Base-by-base conservation (phyloP, 2,329 filamentous ascomycete genomes). In the Sporothrix globosa region DNA sequence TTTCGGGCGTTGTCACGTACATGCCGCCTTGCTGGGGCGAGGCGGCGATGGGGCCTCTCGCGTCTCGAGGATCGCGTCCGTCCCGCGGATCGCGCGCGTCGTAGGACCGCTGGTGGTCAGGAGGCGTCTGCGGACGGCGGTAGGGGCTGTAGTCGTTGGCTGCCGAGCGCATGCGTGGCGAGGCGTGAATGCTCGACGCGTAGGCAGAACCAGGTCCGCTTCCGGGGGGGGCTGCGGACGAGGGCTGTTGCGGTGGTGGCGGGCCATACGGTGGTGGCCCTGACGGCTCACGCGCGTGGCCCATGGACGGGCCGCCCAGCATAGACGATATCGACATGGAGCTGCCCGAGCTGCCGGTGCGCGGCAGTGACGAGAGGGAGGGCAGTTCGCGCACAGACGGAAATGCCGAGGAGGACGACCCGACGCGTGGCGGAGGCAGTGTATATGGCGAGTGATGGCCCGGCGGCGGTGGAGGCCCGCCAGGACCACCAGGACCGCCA, bases 51-150 rank as follows among this genome's bases (percentile, higher is more conserved):
- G 85, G 85, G 17, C 86, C 87, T 4, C 81, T 82, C 19, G 81
- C 7, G 24, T 70, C 69, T 39, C 69, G 52, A 80, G 67, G 67
- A 30, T 67, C 87, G 3, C 81, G 82, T n/a, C 81, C 82, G 3
- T 81, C 81, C 75, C 85, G 80, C 13, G 69, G 54, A 72, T 83
- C 77, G 13, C 74, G 71, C 73, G 76, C 77, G 69, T 76, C 63
- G 70, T 88, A 83, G 80, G 88, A 81, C 75, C 87, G 84, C 61
- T 85, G 82, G 72, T 89, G 88, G 58, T 93, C 91, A n/a, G 91
- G 69, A 5, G 73, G 91, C 0, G 91, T 93, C 71, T 91, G 88
- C 2, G 91, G 91, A 72, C 90, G 84, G 73, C 90, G 85, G 77
- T 86, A 90, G 5, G 85, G 83, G 67, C 81, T 82, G 72, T 91